A percentile compares a stretch with the other conserved stretches of the same genome.
Evolutionary conservation across 1,284 basidiomycete species (phyloP).

Genomic region (Ustilago nuda): DNA sequence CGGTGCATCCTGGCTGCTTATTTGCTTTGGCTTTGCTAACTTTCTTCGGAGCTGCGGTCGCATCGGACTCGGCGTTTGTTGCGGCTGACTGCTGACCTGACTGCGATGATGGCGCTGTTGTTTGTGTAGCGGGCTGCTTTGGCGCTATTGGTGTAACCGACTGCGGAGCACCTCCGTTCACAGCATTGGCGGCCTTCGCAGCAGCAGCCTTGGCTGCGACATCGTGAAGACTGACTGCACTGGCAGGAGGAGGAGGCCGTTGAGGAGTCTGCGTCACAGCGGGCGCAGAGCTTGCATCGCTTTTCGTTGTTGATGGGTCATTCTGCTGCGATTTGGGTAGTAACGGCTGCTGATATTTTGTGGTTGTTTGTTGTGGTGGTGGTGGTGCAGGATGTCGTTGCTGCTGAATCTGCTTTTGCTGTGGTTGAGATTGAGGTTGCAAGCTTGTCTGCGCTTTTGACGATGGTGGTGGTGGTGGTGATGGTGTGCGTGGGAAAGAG

Average conservation of each 20-base stretch:
- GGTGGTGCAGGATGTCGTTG: slow-evolving; percentile 1
- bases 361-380: background rate
- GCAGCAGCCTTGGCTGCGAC: slow-evolving; percentile 34
- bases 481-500: slow-evolving; percentile 13
- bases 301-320: slow-evolving; percentile 6
- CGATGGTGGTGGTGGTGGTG: slow-evolving; percentile 18
- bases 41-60: slow-evolving; percentile 24
- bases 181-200: slow-evolving; percentile 21
- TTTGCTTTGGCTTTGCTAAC: slow-evolving; percentile 16
- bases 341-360: background rate
- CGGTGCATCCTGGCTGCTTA: slow-evolving; percentile 21
- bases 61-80: slow-evolving; percentile 5
- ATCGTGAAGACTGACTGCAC: slow-evolving; percentile 39
- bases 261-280: slow-evolving; percentile 2
- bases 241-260: slow-evolving; percentile 31
- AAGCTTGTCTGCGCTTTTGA: slow-evolving; percentile 13
- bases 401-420: slow-evolving; percentile 3
- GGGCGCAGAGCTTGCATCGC: background rate
- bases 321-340: slow-evolving; percentile 3
- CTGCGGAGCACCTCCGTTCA: background rate
- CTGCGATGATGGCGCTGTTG: background rate
- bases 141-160: slow-evolving; percentile 16
- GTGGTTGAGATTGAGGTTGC: background rate
- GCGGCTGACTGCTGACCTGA: slow-evolving; percentile 3
- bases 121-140: background rate